Base-by-base conservation (phyloP, 345 rosid species). In the Citrus maxima region DNA sequence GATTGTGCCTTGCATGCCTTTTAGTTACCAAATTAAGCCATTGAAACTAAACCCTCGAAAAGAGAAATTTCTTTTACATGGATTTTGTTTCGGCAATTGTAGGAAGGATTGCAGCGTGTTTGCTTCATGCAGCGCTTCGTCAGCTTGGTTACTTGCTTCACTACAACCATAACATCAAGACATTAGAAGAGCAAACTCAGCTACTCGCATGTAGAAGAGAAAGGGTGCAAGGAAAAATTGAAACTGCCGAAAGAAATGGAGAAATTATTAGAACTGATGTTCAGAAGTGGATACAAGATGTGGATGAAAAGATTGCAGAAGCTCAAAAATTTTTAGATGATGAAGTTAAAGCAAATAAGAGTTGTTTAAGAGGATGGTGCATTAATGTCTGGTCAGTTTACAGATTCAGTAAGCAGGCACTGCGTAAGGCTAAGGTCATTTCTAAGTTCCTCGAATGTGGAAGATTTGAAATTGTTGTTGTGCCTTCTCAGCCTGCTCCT, bases 401-500 rank as follows among this genome's bases (percentile, higher is more conserved):
- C 74, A 46, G 16, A 18, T 51, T 54, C 22, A 71, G 74, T 49
- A 51, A 51, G 76, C 5, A 32, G 38, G 75, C 64, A 32, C 42
- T 16, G 27, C n/a, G 22, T 27, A 32, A 72, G 18, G 58, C 75
- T 32, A 18, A 16, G 59, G 75, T 3, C 25, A 72, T 72, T 72
- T 51, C 63, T 72, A 19, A 55, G 21, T 3, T 10, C 9, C 46
- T 51, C 0, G 19, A 72, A 32, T 1, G 13, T 6, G 64, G 19
- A 54, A 55, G 32, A 0, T 55, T 55, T 55, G 28, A 9, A 18
- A 55, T 16, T 4, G 21, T 3, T 46, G 16, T 46, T 13, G 51
- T 72, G 42, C 30, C 73, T 70, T 55, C 73, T 70, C 58, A 14
- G 28, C 73, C 60, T 27, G 60, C 60, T 70, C 73, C 60, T 49